phyloP scores from a whole-genome alignment of 768 basidiomycete genomes.

The Leccinum disarticulatum region DNA sequence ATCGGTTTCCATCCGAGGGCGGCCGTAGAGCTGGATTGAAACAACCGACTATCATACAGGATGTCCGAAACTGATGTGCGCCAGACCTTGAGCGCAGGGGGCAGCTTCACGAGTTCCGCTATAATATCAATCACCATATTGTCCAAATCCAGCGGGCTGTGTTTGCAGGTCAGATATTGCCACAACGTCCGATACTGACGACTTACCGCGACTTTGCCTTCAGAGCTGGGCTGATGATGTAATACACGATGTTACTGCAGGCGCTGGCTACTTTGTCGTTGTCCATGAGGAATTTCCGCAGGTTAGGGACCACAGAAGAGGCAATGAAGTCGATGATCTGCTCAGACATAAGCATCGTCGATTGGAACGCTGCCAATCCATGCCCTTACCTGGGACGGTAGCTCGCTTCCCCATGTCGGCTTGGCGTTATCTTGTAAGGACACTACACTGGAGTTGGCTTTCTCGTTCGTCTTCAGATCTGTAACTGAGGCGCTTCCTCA shows the following conservation, averaged over 20 bases:
- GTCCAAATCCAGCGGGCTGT: conserved; percentile 79
- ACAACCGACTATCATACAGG: conserved; percentile 83
- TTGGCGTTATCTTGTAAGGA: conserved; percentile 37
- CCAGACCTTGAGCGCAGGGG: conserved; percentile 83
- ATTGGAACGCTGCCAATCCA: conserved; percentile 17
- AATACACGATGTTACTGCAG: conserved; percentile 82
- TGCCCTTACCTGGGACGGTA: conserved; percentile 28
- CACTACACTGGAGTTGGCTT: conserved; percentile 44
- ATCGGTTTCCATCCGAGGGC: conserved; percentile 73
- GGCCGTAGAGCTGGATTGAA: conserved; percentile 63
- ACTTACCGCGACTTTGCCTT: conserved; percentile 72
- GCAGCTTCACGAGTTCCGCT: conserved; percentile 74
- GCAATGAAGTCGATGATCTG: conserved; percentile 77
- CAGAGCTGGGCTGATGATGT: conserved; percentile 78
- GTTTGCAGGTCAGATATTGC: conserved; percentile 9
- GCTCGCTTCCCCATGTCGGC: conserved; percentile 27
- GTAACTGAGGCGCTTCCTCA: conserved; percentile 12
- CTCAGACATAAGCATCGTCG: conserved; percentile 6
- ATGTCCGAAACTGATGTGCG: conserved; percentile 74
- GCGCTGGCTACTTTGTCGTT: conserved; percentile 77
- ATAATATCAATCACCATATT: conserved; percentile 63
- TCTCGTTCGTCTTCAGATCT: conserved; percentile 63
- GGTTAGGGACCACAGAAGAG: conserved; percentile 62
- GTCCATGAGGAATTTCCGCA: conserved; percentile 80
- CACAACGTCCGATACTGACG: neutral